These are phyloP conservation scores for Ogataea salicorniae DNA, from an alignment of 805 yeast genomes.

Conservation along the genomic window DNA sequence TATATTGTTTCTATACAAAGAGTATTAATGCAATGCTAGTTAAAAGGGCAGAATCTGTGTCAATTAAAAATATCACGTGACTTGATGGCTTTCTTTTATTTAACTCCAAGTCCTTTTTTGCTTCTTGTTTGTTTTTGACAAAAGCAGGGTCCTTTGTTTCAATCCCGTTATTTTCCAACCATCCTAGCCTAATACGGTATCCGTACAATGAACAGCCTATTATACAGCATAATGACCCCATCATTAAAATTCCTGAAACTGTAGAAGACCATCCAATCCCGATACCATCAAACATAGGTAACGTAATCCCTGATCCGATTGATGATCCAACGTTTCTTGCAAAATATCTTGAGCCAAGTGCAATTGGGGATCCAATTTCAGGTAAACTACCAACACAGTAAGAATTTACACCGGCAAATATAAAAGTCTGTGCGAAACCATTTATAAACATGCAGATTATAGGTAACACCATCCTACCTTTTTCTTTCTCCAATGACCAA, in stretches of 20 bases:
- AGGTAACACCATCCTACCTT: constrained; percentile 50
- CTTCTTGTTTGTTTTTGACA: background rate
- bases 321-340: constrained; percentile 45
- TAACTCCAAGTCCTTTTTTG: background rate
- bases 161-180: constrained; percentile 8
- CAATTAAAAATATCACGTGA: too few species aligned
- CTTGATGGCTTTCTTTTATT: background rate
- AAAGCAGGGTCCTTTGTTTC: constrained; percentile 2
- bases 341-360: constrained; percentile 46
- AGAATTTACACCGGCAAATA: constrained; percentile 46
- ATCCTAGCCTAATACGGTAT: constrained; percentile 1
- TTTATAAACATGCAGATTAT: constrained; percentile 40
- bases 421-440: constrained; percentile 45
- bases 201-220: constrained; percentile 5
- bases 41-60: too few species aligned
- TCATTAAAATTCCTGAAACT: constrained; percentile 30
- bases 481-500: constrained; percentile 41
- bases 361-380: constrained; percentile 43
- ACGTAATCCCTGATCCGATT: constrained; percentile 42
- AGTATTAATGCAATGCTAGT: too few species aligned
- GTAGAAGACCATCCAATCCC: constrained; percentile 55
- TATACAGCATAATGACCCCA: constrained; percentile 2
- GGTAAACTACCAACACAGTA: constrained; percentile 56
- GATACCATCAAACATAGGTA: constrained; percentile 39
- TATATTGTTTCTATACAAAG: too few species aligned